Evolutionary conservation across 208 protist species (phyloP), one percentile per base, ranked within the genome.

Genomic region (Wallacemonas rigidus): DNA sequence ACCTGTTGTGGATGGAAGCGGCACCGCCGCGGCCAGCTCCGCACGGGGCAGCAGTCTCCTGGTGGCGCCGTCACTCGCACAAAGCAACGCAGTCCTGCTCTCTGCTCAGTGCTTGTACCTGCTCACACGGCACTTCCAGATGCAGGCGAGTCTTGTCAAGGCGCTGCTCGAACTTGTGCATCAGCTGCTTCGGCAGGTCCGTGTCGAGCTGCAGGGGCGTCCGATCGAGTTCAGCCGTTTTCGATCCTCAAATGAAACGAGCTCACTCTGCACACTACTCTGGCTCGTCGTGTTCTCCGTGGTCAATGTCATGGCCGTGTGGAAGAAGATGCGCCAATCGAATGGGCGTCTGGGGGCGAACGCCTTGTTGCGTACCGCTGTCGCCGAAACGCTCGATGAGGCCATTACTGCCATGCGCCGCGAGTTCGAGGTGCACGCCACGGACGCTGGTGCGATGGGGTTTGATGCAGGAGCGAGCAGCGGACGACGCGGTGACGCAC

Each of bases 121-220:
- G 11, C 60, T 96, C 56, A 95, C 92, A 36, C 87, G 89, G 14
- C 89, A 96, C 76, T 96, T 95, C 65, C 92, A 96, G 76, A 82
- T 94, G 82, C 76, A 82, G 41, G 67, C 75, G 63, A 79, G 67
- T 36, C 79, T 92, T 55, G 74, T 96, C 41, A 83, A 85, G 68
- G 81, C 88, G 55, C 55, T 83, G 2, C 80, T 85, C 12, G 74
- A 44, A 40, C 50, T 94, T 1, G 43, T 95, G 11, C 84, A 91
- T 47, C 43, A 79, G 26, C 71, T 92, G 12, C 58, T 89, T 9
- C 61, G 75, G 15, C 67, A 81, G n/a, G 55, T 89, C 9, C 74
- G 75, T 38, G 57, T 67, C 7, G 76, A 79, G 8, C 72, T 79
- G 17, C 71, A 69, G 7, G 58, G 77, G 15, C 76, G 73, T 2